Conservation (phyloP, 768 basidiomycete genomes). For the Cystobasidium ongulense region DNA sequence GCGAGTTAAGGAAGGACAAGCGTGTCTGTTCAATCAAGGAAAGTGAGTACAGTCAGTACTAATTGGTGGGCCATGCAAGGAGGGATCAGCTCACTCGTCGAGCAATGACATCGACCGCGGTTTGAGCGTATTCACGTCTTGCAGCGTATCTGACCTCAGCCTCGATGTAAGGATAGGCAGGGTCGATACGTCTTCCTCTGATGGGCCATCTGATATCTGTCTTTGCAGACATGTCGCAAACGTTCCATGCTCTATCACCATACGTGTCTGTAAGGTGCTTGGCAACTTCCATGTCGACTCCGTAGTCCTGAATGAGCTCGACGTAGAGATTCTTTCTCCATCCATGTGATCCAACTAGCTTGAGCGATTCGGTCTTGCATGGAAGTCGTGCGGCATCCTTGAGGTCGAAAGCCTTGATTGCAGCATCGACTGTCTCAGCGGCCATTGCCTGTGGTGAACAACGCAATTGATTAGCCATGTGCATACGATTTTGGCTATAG, state of each 20-base stretch:
- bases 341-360: slow-evolving; percentile 81
- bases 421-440: slow-evolving; percentile 81
- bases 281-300: slow-evolving; percentile 64
- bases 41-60: background rate
- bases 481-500: background rate
- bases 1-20: slow-evolving; percentile 86
- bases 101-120: slow-evolving; percentile 85
- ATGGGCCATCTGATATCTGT: slow-evolving; percentile 78
- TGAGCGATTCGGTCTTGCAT: slow-evolving; percentile 70
- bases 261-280: slow-evolving; percentile 88
- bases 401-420: slow-evolving; percentile 68
- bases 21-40: slow-evolving; percentile 52
- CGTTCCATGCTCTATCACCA: slow-evolving; percentile 93
- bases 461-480: background rate
- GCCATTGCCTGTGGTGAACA: slow-evolving; percentile 61
- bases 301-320: slow-evolving; percentile 77
- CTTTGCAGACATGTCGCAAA: slow-evolving; percentile 67
- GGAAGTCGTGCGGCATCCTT: slow-evolving; percentile 48
- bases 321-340: slow-evolving; percentile 98
- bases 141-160: slow-evolving; percentile 86
- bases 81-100: slow-evolving; percentile 51
- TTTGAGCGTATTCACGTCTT: slow-evolving; percentile 81
- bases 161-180: slow-evolving; percentile 78
- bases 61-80: background rate
- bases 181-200: slow-evolving; percentile 64